Evolutionary conservation across 768 basidiomycete genomes (phyloP).

Genomic region (Gyrodon lividus): DNA sequence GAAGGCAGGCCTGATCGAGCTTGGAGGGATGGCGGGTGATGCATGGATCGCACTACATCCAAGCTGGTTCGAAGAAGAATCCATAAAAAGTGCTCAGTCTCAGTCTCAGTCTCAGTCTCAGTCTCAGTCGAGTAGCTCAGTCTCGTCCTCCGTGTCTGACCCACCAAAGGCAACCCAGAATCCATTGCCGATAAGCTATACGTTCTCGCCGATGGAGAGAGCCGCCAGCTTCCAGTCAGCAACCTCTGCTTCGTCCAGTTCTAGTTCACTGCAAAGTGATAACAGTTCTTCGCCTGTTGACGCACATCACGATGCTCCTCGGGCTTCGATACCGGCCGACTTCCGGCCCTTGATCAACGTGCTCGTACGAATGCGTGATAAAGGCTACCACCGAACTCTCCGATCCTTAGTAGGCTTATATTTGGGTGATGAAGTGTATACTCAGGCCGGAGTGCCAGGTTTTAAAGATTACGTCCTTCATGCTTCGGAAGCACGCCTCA

Average conservation of each 20-base stretch:
- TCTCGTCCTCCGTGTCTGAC: conserved; percentile 14
- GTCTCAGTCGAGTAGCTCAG: neutral
- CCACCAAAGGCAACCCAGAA: conserved; percentile 7
- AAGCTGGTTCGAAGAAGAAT: conserved; percentile 15
- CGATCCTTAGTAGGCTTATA: conserved; percentile 39
- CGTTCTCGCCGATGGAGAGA: conserved; percentile 8
- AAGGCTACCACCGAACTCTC: conserved; percentile 33
- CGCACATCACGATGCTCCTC: neutral
- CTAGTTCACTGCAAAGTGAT: neutral
- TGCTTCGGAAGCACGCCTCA: conserved; percentile 39
- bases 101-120: neutral
- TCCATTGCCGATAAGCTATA: conserved; percentile 9
- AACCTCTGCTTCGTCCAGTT: neutral
- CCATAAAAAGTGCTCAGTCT: neutral
- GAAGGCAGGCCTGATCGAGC: conserved; percentile 24
- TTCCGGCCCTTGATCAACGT: conserved; percentile 34
- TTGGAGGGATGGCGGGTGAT: conserved; percentile 11
- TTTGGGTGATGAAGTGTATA: conserved; percentile 35
- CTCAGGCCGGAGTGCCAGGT: conserved; percentile 38
- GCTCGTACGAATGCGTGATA: conserved; percentile 31
- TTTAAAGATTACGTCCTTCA: conserved; percentile 42
- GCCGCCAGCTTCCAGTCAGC: neutral
- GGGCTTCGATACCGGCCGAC: conserved; percentile 6
- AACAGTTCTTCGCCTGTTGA: neutral
- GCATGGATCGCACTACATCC: conserved; percentile 32